Evolutionary conservation across 805 yeast species (phyloP), one percentile per base, ranked within the genome.

Genomic region (Saccharomycodes ludwigii): DNA sequence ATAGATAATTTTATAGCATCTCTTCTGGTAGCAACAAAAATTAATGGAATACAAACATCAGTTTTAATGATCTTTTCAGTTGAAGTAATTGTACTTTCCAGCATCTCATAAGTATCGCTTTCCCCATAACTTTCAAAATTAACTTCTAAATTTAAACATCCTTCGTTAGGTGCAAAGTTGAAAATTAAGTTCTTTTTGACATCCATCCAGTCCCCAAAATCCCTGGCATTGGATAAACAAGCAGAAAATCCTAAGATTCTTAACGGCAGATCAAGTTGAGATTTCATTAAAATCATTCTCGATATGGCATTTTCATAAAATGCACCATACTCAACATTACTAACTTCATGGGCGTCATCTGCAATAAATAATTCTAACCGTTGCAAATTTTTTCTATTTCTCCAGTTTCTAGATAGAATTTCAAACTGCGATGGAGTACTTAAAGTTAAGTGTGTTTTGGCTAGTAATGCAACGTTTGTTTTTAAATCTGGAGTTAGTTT

Each of bases 151-250:
- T 20, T 9, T 42, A 13, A 21, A 12, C 12, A 11, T 8, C 15
- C 17, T 11, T 18, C 12, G 9, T 14, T 4, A 0, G 93, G 75
- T 12, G 73, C 66, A 48, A 79, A 85, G 44, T 84, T 85, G 59
- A 64, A 83, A 5, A 76, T 63, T 30, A 72, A 63, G 14, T 54
- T 58, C 43, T 73, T 76, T 1, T 65, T 43, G 17, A 79, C 76
- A 2, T 91, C 94, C 18, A 91, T 54, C 95, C 97, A 91, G 33
- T 77, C 82, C 1, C 81, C 88, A 36, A 86, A 54, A 40, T 83
- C 95, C 31, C 71, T 64, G 3, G 79, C 81, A 46, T 76, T 80
- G 0, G 91, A 73, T 24, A 88, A 50, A 2, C 94, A 72, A 1
- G 73, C 63, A 1, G 81, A 64, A 16, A 88, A 56, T 0, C 73